phyloP scores from a whole-genome alignment of 1,139 yeast genomes.

The Arxiozyma telluris region DNA sequence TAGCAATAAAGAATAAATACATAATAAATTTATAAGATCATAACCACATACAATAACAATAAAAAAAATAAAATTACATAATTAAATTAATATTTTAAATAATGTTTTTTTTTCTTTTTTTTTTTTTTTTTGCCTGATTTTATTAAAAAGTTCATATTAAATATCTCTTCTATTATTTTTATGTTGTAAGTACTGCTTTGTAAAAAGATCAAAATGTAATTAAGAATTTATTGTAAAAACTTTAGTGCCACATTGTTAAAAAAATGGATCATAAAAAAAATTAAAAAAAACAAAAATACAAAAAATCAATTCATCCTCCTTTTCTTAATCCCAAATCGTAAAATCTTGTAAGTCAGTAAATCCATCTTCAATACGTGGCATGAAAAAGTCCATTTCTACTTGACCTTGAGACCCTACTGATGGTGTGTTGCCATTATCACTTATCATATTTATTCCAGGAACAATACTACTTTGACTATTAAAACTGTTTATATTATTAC shows the following conservation, averaged over 20 bases:
- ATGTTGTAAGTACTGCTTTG: no score
- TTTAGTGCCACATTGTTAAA: no score
- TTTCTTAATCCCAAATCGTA: constrained; percentile 11
- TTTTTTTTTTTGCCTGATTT: no score
- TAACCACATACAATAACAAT: no score
- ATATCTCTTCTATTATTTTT: neutral
- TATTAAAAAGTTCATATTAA: no score
- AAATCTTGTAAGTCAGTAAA: constrained; percentile 14
- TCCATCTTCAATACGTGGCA: constrained; percentile 12
- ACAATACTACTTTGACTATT: neutral
- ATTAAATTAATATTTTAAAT: neutral
- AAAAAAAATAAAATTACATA: neutral
- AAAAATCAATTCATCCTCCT: neutral
- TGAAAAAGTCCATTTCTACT: constrained; percentile 6
- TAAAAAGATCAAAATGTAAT: no score
- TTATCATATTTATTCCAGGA: neutral
- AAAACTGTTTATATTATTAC: neutral
- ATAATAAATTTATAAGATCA: neutral
- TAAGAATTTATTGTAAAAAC: no score
- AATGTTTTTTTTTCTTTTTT: no score
- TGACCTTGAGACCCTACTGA: neutral
- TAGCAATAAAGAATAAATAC: neutral
- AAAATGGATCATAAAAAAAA: no score
- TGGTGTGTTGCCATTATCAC: neutral
- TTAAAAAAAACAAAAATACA: no score